Evolutionary conservation across 164 flowering plant genomes (phyloP), one percentile per base, ranked within the genome.

Genomic region (Umbilicus rupestris): DNA sequence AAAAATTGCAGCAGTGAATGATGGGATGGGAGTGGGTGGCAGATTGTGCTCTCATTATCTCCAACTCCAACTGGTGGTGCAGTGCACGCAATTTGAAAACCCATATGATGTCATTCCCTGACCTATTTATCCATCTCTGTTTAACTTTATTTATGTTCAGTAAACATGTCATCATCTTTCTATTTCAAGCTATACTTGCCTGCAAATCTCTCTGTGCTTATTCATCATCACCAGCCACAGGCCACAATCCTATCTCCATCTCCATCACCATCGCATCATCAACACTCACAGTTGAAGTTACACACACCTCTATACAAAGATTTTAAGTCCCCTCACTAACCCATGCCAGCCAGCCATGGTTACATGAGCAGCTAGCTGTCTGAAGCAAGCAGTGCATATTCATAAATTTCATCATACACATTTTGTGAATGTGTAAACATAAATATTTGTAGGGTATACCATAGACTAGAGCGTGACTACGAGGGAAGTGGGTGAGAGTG

Each of bases 31-130:
- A 52, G 30, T 52, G 30, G 58, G 58, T 52, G 28, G 58, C 58
- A 52, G 58, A 52, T 2, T 9, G n/a, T n/a, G n/a, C 28, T 22
- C 9, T 7, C 29, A 24, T 7, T 6, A 22, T 50, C 15, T 50
- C 10, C 7, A 0, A 20, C 58, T 52, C 30, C 31, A 52, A 52
- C 58, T 52, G 29, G 58, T 26, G 16, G 58, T 52, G 29, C 58
- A 52, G 58, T 52, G 58, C 58, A 52, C 58, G 58, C 58, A 52
- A 52, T 52, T 52, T 52, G 30, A 52, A 52, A 52, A 24, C 11
- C 9, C 24, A 24, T 22, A 52, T 52, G 58, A 52, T 52, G 58
- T 52, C 58, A 52, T 24, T 52, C 29, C 30, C 24, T 24, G 7
- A 3, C 58, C 9, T 11, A 8, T 52, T 3, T 24, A 8, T 52